These are phyloP conservation scores for Ensete glaucum DNA, from an alignment of 176 grass and related monocot species.

Conservation along the genomic window DNA sequence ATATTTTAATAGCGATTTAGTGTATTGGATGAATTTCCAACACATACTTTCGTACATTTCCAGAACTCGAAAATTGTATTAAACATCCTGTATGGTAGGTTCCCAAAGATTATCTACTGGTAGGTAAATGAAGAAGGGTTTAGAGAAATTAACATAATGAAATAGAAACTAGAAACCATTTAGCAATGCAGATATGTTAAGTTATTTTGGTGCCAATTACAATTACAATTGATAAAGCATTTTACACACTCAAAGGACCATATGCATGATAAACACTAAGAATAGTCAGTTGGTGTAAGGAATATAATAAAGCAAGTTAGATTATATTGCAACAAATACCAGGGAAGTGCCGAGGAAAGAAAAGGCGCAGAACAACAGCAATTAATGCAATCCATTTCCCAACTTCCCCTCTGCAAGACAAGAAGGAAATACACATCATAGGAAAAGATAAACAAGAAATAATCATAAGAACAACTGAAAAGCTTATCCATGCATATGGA, in stretches of 20 bases:
- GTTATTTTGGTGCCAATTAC: background rate
- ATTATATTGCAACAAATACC: slow-evolving; percentile 29
- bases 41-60: too few relatives aligned
- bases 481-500: too few relatives aligned
- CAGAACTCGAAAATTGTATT: too few relatives aligned
- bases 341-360: slow-evolving; percentile 71
- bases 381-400: slow-evolving; percentile 74
- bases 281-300: background rate
- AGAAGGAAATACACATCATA: background rate
- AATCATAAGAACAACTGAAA: background rate
- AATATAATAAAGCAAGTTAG: background rate
- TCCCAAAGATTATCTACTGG: background rate
- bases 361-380: slow-evolving; percentile 62
- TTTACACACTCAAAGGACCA: background rate
- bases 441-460: background rate
- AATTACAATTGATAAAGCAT: background rate
- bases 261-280: background rate
- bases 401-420: slow-evolving; percentile 60
- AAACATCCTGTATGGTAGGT: too few relatives aligned
- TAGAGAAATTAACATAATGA: background rate
- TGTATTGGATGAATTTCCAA: too few relatives aligned
- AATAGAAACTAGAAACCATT: background rate
- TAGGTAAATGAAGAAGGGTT: background rate
- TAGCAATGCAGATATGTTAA: background rate
- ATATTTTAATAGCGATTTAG: too few relatives aligned